Conservation (phyloP, 176 grass and related monocot species). For the Oryza officinalis region DNA sequence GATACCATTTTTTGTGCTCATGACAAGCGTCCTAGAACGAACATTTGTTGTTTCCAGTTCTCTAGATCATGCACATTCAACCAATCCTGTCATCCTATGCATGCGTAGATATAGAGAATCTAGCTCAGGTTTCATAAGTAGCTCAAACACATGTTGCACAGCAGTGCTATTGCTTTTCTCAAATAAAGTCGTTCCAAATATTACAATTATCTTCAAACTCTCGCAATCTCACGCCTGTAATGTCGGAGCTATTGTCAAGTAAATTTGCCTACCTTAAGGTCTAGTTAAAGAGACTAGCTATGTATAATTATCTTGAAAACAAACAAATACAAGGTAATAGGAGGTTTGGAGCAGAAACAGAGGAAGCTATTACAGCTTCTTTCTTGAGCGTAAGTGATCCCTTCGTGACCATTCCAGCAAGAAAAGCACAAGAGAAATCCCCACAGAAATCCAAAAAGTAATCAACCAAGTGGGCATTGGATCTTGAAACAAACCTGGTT, state of each 20-base stretch:
- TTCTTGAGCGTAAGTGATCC: constrained; percentile 49
- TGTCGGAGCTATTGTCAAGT: background rate
- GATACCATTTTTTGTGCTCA: background rate
- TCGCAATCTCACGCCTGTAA: background rate
- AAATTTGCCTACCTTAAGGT: background rate
- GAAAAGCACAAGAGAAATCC: constrained; percentile 53
- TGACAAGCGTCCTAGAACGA: background rate
- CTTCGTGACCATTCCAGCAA: constrained; percentile 74
- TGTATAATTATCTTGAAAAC: constrained; percentile 33
- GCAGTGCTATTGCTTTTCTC: background rate
- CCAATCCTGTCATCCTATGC: background rate
- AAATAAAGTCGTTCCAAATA: background rate
- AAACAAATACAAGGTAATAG: constrained; percentile 13
- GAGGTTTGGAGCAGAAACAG: background rate
- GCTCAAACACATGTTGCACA: background rate
- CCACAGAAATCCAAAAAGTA: constrained; percentile 56
- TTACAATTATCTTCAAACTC: constrained; percentile 7
- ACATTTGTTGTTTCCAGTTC: background rate
- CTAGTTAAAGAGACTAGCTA: constrained; percentile 3
- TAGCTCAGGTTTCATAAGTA: background rate
- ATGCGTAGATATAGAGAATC: background rate
- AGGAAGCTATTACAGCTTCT: constrained; percentile 40
- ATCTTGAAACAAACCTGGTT: constrained; percentile 65
- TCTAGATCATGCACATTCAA: background rate
- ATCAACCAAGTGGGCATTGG: constrained; percentile 72